phyloP scores from a whole-genome alignment of 257 asterid genomes.

The Leptodermis oblonga region DNA sequence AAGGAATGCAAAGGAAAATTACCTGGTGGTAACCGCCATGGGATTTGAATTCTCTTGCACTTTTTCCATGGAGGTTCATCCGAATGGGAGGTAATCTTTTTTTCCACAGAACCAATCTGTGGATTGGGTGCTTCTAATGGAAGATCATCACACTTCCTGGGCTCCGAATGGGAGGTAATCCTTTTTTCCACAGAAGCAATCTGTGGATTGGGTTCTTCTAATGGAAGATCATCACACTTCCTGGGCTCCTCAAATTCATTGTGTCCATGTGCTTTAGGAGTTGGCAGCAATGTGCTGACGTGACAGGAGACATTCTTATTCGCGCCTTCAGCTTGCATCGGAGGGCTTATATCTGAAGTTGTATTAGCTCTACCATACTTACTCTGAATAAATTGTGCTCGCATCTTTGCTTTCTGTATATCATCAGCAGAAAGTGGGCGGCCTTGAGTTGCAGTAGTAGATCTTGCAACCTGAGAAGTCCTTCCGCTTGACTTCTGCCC shows the following conservation, averaged over 20 bases:
- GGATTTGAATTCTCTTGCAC: constrained; percentile 61
- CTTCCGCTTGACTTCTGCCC: constrained; percentile 61
- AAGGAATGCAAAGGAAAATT: constrained; percentile 22
- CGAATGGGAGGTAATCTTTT: constrained; percentile 27
- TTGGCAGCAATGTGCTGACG: constrained; percentile 31
- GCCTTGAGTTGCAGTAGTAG: constrained; percentile 55
- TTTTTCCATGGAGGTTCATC: constrained; percentile 66
- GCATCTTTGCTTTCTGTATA: constrained; percentile 97
- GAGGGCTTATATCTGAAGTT: constrained; percentile 32
- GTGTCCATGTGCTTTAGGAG: constrained; percentile 26
- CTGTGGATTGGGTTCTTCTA: constrained; percentile 24
- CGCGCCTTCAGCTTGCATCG: constrained; percentile 45
- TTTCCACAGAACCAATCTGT: constrained; percentile 30
- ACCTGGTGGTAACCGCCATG: constrained; percentile 87
- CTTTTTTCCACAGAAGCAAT: constrained; percentile 27
- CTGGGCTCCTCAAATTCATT: constrained; percentile 27
- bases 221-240: constrained; percentile 25
- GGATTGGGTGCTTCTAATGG: constrained; percentile 20
- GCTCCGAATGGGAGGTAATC: constrained; percentile 27
- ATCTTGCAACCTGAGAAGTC: constrained; percentile 57
- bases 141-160: constrained; percentile 25
- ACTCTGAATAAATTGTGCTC: constrained; percentile 79
- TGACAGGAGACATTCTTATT: constrained; percentile 35
- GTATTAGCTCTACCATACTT: constrained; percentile 55
- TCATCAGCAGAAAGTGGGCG: constrained; percentile 99